These are phyloP conservation scores for Eucalyptus fibrosa DNA, from an alignment of 345 rosid species.

Conservation along the genomic window DNA sequence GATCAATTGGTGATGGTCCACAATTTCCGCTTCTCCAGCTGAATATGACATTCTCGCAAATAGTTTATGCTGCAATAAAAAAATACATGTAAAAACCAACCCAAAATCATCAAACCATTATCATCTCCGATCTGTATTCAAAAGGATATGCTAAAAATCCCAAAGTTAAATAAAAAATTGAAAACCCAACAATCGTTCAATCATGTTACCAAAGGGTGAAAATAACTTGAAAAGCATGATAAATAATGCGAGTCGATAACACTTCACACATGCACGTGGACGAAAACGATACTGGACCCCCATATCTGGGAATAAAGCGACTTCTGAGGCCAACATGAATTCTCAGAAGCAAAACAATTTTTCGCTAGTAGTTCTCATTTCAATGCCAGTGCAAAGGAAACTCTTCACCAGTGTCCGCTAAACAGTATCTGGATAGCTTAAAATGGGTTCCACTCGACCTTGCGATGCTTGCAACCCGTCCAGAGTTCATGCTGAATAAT, in stretches of 20 bases:
- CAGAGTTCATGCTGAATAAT: neutral
- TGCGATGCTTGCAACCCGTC: neutral
- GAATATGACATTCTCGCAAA: neutral
- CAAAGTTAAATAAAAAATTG: neutral
- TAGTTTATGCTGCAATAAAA: neutral
- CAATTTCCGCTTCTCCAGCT: neutral
- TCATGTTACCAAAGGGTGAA: neutral
- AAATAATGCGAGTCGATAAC: neutral
- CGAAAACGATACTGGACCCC: neutral
- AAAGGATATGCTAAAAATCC: neutral
- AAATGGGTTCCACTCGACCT: neutral
- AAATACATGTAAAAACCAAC: neutral
- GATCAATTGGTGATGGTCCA: rapidly evolving
- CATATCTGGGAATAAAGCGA: neutral
- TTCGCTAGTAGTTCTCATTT: neutral
- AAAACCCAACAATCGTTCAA: no score
- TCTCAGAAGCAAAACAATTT: neutral
- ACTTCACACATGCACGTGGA: neutral
- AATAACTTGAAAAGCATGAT: neutral
- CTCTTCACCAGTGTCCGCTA: neutral
- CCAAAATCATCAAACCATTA: neutral
- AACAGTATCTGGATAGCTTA: neutral
- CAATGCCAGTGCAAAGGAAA: neutral
- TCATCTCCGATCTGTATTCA: neutral
- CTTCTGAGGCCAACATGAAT: neutral